These are phyloP conservation scores for Russula earlei DNA, from an alignment of 768 basidiomycete species.

Conservation along the genomic window DNA sequence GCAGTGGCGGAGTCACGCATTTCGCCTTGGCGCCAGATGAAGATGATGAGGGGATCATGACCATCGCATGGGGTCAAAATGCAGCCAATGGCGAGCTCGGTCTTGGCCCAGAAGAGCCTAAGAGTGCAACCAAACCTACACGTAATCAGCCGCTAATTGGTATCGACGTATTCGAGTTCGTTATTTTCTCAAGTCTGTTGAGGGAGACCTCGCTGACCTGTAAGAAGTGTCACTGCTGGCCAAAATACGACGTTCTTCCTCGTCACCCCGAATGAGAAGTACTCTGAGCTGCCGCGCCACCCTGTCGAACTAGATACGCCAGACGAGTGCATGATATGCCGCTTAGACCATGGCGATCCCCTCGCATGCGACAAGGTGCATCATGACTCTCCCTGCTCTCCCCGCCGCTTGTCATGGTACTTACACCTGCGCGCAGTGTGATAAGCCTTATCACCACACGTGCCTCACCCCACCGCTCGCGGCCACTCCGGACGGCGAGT, in stretches of 20 bases:
- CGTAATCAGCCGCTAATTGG: slow-evolving; percentile 61
- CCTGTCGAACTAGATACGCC: slow-evolving; percentile 65
- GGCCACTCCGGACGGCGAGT: slow-evolving; percentile 78
- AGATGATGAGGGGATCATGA: slow-evolving; percentile 58
- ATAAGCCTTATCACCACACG: slow-evolving; percentile 74
- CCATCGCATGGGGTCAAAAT: slow-evolving; percentile 79
- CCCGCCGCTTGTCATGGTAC: neutral
- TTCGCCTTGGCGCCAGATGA: slow-evolving; percentile 73
- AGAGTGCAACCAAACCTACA: slow-evolving; percentile 80
- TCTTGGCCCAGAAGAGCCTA: slow-evolving; percentile 68
- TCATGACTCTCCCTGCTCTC: neutral
- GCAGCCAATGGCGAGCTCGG: slow-evolving; percentile 86
- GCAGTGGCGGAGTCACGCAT: slow-evolving; percentile 84
- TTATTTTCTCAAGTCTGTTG: neutral
- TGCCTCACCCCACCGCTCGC: slow-evolving; percentile 75
- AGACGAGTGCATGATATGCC: slow-evolving; percentile 62
- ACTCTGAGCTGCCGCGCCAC: slow-evolving; percentile 72
- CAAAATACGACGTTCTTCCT: slow-evolving; percentile 84
- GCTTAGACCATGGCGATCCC: slow-evolving; percentile 58
- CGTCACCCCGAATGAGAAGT: slow-evolving; percentile 61
- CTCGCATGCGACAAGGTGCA: slow-evolving; percentile 87
- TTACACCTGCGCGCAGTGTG: slow-evolving; percentile 47
- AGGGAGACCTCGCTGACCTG: neutral
- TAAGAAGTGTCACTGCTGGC: slow-evolving; percentile 63
- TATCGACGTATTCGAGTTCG: slow-evolving; percentile 70